Evolutionary conservation across 441 rosid genomes (phyloP), one percentile per base, ranked within the genome.

Genomic region (Theobroma grandiflorum): DNA sequence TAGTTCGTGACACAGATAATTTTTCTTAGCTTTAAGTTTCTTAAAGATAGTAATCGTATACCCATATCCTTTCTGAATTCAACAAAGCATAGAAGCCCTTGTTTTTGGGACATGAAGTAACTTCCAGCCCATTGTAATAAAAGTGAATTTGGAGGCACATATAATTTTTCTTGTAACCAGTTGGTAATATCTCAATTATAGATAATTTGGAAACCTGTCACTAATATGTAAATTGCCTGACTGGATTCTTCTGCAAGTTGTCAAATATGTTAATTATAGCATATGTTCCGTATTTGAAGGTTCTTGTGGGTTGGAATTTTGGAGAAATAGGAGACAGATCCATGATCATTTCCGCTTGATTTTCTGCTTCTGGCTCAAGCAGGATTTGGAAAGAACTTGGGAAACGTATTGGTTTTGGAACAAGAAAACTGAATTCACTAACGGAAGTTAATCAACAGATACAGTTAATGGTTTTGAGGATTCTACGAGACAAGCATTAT

Each of bases 1-100:
- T 94, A n/a, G 76, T 90, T 40, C 94, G 96, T 2, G 86, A 86
- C 79, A 85, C 85, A 16, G 85, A 89, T 79, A 50, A 38, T 47
- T 20, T 65, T 71, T 62, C 77, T 4, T 76, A 81, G 81, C 33
- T 66, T 57, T 55, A 47, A 50, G 65, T 43, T 65, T 31, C 0
- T 49, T 7, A 40, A 68, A 16, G 31, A 49, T 38, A 15, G 16
- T 53, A 45, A 53, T 67, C 66, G 52, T 49, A 14, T 62, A 73
- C 43, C 20, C 47, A 16, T 58, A 42, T 79, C 37, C 77, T 33
- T 66, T 73, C 35, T 49, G 35, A 53, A 33, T 62, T 15, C 8
- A 73, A 55, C 58, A 33, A 59, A n/a, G 75, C 37, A 42, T 66
- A 49, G 49, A 31, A 26, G 9, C 6, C 61, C 40, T 70, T n/a